A percentile compares a stretch with the other conserved stretches of the same genome.
Conservation (phyloP, 495 filamentous ascomycete species). For the Talaromyces wortmannii region DNA sequence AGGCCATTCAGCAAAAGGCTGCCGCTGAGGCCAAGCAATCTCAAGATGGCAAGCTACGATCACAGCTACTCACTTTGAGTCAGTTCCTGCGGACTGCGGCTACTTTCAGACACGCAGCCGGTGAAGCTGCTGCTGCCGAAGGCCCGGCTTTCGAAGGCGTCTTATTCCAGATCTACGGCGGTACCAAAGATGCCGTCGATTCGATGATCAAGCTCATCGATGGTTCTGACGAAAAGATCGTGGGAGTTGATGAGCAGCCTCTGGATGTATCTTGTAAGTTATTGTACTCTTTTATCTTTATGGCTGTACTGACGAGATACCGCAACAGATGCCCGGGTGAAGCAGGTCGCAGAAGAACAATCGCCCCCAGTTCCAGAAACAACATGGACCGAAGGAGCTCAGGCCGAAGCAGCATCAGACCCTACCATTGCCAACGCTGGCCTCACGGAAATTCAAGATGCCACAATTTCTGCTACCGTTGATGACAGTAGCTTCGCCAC, state of each 20-base stretch:
- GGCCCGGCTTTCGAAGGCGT: constrained; percentile 85
- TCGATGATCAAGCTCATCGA: constrained; percentile 81
- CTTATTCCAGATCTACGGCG: constrained; percentile 81
- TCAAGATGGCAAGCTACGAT: constrained; percentile 40
- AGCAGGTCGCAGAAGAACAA: constrained; percentile 41
- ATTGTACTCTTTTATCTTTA: neutral
- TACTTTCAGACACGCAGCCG: constrained; percentile 52
- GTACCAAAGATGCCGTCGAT: constrained; percentile 71
- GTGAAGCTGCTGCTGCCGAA: constrained; percentile 60
- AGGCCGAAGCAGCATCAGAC: constrained; percentile 50
- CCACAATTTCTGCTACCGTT: constrained; percentile 16
- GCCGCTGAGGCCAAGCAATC: constrained; percentile 56
- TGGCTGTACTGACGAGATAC: neutral
- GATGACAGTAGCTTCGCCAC: constrained; percentile 2
- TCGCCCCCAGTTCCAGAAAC: constrained; percentile 17
- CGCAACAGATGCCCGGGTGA: constrained; percentile 58
- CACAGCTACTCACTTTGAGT: constrained; percentile 58
- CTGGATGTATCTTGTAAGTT: constrained; percentile 74
- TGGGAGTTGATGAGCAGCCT: constrained; percentile 53
- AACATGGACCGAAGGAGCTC: constrained; percentile 3
- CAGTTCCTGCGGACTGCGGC: constrained; percentile 78
- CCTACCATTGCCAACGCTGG: constrained; percentile 72
- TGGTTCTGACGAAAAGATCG: constrained; percentile 66
- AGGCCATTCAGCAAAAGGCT: constrained; percentile 58
- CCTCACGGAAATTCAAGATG: constrained; percentile 61